Conservation (phyloP, 129 eudicot genomes). For the Helichrysum umbraculigerum region DNA sequence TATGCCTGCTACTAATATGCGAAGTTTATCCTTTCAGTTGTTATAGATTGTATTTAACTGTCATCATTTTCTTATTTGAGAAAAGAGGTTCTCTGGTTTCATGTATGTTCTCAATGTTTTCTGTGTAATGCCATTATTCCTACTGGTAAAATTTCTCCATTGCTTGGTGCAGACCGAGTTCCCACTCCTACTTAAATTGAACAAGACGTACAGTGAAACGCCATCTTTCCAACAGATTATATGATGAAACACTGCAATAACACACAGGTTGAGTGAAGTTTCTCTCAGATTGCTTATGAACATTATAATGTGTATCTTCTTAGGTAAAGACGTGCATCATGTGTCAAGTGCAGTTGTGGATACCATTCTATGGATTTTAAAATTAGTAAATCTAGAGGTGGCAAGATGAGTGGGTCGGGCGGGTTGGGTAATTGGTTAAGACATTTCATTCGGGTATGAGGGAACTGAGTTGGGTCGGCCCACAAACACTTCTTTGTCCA, state of each 20-base stretch:
- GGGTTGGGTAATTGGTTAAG: too few relatives aligned
- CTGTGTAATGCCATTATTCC: neutral
- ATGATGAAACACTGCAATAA: constrained; percentile 14
- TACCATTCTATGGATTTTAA: neutral
- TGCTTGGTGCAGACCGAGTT: constrained; percentile 52
- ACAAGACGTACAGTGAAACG: constrained; percentile 54
- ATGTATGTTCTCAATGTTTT: neutral
- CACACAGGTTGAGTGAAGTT: constrained; percentile 17
- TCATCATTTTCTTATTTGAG: neutral
- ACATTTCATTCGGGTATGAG: too few relatives aligned
- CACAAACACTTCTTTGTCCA: too few relatives aligned
- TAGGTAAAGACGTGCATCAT: neutral
- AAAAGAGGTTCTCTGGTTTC: neutral
- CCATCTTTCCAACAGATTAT: constrained; percentile 48
- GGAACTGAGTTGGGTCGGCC: too few relatives aligned
- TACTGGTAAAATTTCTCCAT: neutral
- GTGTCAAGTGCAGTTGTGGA: neutral
- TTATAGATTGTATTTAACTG: neutral
- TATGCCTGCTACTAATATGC: constrained; percentile 7
- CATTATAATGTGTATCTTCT: neutral
- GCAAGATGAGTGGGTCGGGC: too few relatives aligned
- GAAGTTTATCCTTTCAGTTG: neutral
- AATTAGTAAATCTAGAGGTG: constrained; percentile 7
- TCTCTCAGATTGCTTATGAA: constrained; percentile 7
- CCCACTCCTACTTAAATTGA: constrained; percentile 54